These are phyloP conservation scores for Juglanconis sp. DNA, from an alignment of 2,329 filamentous ascomycete genomes.

Conservation along the genomic window DNA sequence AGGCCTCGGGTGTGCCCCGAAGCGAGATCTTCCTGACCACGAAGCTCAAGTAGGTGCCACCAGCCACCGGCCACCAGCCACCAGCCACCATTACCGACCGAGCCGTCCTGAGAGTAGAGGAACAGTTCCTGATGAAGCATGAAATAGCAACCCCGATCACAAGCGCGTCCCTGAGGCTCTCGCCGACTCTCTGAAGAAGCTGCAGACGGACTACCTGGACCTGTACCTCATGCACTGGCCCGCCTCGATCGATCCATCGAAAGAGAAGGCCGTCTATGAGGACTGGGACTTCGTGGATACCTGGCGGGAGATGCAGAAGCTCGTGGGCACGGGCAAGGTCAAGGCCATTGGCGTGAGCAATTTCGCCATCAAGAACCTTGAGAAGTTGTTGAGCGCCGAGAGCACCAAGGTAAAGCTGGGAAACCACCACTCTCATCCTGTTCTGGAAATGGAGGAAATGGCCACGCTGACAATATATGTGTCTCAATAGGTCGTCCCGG, in stretches of 20 bases:
- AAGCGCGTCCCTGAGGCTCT: constrained; percentile 63
- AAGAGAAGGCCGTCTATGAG: constrained; percentile 64
- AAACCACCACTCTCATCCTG: not conserved
- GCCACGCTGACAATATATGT: not conserved
- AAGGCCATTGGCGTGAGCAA: constrained; percentile 83
- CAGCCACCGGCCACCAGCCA: too few relatives aligned
- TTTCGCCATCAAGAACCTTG: constrained; percentile 77
- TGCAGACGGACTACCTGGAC: constrained; percentile 65
- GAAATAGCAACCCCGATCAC: constrained; percentile 67
- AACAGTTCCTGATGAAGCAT: not conserved
- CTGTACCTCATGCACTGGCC: constrained; percentile 74
- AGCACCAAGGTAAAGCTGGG: constrained; percentile 51
- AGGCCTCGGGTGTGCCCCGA: constrained; percentile 61
- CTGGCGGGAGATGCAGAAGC: constrained; percentile 69
- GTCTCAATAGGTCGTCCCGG: constrained; percentile 46
- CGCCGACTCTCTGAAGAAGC: constrained; percentile 54
- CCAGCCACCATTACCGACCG: too few relatives aligned
- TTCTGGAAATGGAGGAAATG: too few relatives aligned
- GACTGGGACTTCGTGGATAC: constrained; percentile 85
- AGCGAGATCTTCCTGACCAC: constrained; percentile 70
- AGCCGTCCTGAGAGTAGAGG: too few relatives aligned
- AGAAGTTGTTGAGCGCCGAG: constrained; percentile 68
- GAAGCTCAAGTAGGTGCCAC: constrained; percentile 54
- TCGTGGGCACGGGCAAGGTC: constrained; percentile 66
- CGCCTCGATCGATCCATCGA: constrained; percentile 57